These are phyloP conservation scores for Coemansia sp. DNA, from an alignment of 192 early-diverging fungal species.

Conservation along the genomic window DNA sequence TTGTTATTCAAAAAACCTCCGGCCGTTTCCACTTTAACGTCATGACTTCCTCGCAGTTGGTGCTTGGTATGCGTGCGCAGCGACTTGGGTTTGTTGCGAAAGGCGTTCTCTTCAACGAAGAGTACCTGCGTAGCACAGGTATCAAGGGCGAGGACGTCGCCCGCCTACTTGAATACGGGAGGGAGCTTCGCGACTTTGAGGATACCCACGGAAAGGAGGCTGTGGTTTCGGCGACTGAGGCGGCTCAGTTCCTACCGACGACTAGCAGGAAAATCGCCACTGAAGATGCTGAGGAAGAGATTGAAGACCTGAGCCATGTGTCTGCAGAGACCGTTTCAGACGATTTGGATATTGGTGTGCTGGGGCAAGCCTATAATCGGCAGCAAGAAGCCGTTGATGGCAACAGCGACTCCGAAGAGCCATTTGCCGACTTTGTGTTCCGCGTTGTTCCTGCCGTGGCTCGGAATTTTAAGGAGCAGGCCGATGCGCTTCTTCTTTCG, in stretches of 20 bases:
- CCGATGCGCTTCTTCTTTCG: constrained; percentile 39
- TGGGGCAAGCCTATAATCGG: not conserved
- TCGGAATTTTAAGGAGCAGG: constrained; percentile 20
- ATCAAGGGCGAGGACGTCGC: constrained; percentile 8
- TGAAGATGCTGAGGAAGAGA: not conserved
- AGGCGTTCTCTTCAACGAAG: constrained; percentile 42
- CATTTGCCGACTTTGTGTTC: constrained; percentile 19
- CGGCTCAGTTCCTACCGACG: constrained; percentile 6
- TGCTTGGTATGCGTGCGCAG: constrained; percentile 29
- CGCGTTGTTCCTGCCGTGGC: constrained; percentile 22
- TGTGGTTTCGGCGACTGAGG: constrained; percentile 12
- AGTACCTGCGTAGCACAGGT: constrained; percentile 26
- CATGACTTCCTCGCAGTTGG: not conserved
- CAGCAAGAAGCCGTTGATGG: not conserved
- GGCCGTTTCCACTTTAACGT: constrained; percentile 49
- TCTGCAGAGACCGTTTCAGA: not conserved
- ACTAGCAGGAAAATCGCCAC: not conserved
- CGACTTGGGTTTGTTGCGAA: constrained; percentile 43
- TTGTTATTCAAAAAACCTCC: constrained; percentile 35
- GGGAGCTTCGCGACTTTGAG: constrained; percentile 27
- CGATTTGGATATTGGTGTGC: not conserved
- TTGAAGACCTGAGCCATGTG: not conserved
- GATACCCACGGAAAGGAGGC: constrained; percentile 26
- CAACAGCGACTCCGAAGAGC: constrained; percentile 10
- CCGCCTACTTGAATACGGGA: constrained; percentile 22